Conservation (phyloP, 352 stramenopile genomes). For the Phytopythium cucurbitacearum region DNA sequence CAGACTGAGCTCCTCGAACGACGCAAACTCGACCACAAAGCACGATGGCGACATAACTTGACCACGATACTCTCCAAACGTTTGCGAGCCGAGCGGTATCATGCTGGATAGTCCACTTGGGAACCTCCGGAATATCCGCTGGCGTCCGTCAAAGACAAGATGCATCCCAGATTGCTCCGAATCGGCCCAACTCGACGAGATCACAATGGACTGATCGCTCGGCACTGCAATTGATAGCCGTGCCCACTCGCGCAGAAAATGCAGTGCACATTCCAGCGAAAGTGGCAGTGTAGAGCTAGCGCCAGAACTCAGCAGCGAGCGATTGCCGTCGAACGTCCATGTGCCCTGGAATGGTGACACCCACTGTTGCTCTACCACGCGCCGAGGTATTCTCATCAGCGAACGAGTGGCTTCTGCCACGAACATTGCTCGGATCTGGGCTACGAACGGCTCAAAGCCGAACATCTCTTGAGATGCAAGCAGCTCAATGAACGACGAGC, state of each 20-base stretch:
- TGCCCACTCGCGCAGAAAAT: slow-evolving; percentile 26
- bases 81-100: slow-evolving; percentile 19
- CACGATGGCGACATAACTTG: slow-evolving; percentile 18
- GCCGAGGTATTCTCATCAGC: slow-evolving; percentile 1
- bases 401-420: slow-evolving; percentile 1
- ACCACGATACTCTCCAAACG: slow-evolving; percentile 44
- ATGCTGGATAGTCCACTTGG: slow-evolving; percentile 40
- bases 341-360: slow-evolving; percentile 19
- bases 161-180: slow-evolving; percentile 13
- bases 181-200: slow-evolving; percentile 10
- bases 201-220: slow-evolving; percentile 10
- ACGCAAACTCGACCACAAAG: slow-evolving; percentile 34
- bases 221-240: slow-evolving; percentile 13
- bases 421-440: slow-evolving; percentile 29
- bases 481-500: slow-evolving; percentile 17
- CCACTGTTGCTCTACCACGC: not conserved
- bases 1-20: slow-evolving; percentile 5
- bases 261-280: slow-evolving; percentile 20
- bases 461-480: slow-evolving; percentile 27
- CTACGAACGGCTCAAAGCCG: slow-evolving; percentile 30
- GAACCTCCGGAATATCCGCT: slow-evolving; percentile 35
- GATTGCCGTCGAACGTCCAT: slow-evolving; percentile 21
- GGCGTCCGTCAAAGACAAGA: slow-evolving; percentile 34
- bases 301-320: slow-evolving; percentile 13
- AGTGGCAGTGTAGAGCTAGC: slow-evolving; percentile 6